Percentiles rank a stretch among this genome's conserved stretches.
Evolutionary conservation across 129 eudicot genomes (phyloP).

Genomic region (Smallanthus sonchifolius): DNA sequence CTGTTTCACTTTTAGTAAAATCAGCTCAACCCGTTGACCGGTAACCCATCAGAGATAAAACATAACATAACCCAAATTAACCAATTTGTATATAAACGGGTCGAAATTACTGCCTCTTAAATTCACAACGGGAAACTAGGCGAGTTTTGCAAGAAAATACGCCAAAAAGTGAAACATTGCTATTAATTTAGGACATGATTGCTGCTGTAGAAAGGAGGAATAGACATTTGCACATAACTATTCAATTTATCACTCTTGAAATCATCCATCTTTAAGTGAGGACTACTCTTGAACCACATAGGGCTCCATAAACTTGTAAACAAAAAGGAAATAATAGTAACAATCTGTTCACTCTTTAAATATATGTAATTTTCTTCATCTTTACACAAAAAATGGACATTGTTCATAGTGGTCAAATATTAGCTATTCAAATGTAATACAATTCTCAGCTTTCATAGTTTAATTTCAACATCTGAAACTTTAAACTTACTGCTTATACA

Average conservation of each 20-base stretch:
- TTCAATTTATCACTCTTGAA: not conserved
- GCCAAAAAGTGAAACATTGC: no score
- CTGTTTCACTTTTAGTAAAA: not conserved
- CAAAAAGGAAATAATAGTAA: not conserved
- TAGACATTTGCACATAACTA: constrained; percentile 3
- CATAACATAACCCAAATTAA: not conserved
- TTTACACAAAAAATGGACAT: not conserved
- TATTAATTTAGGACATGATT: no score
- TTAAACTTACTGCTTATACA: no score
- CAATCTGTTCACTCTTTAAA: not conserved
- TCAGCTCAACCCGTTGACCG: not conserved
- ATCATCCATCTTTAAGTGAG: not conserved
- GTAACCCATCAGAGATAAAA: not conserved
- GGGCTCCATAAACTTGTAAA: not conserved
- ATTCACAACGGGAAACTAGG: not conserved
- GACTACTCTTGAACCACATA: not conserved
- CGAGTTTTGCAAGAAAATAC: not conserved
- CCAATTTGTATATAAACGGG: not conserved
- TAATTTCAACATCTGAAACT: no score
- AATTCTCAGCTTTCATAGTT: no score
- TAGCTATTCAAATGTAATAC: not conserved
- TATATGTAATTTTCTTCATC: not conserved
- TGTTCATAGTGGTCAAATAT: not conserved
- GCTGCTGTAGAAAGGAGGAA: not conserved
- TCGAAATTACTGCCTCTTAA: not conserved